Percentiles rank a stretch among this genome's conserved stretches.
Conservation (phyloP, 352 stramenopile genomes). For the Globisporangium cederbergense region DNA sequence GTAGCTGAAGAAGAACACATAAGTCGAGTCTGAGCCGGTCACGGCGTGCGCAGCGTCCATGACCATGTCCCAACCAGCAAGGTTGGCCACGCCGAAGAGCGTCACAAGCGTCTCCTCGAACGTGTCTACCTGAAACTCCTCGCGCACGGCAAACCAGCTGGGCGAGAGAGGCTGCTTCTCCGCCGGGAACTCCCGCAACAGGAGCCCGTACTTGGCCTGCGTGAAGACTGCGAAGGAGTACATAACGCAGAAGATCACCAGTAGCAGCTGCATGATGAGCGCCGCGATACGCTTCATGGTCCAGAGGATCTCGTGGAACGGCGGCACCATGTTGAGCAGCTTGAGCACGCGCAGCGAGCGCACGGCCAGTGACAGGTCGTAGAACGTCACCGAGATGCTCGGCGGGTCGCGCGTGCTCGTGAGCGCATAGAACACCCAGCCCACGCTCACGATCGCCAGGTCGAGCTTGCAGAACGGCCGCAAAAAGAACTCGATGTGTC, state of each 20-base stretch:
- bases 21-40: slow-evolving; percentile 53
- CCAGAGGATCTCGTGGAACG: slow-evolving; percentile 84
- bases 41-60: slow-evolving; percentile 78
- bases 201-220: slow-evolving; percentile 68
- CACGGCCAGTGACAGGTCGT: slow-evolving; percentile 69
- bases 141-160: slow-evolving; percentile 61
- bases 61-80: slow-evolving; percentile 74
- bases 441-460: slow-evolving; percentile 60
- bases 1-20: slow-evolving; percentile 83
- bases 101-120: slow-evolving; percentile 78
- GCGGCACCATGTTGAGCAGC: slow-evolving; percentile 76
- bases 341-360: slow-evolving; percentile 79
- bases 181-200: slow-evolving; percentile 51
- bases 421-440: slow-evolving; percentile 78
- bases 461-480: slow-evolving; percentile 79
- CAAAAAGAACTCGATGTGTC: slow-evolving; percentile 65
- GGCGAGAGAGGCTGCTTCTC: slow-evolving; percentile 46
- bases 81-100: slow-evolving; percentile 70
- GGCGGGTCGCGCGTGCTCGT: slow-evolving; percentile 56
- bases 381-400: slow-evolving; percentile 71
- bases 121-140: slow-evolving; percentile 77
- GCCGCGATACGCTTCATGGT: slow-evolving; percentile 83
- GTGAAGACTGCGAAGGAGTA: slow-evolving; percentile 82
- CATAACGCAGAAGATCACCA: slow-evolving; percentile 85
- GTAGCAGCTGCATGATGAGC: slow-evolving; percentile 69